Conservation (phyloP, 1,139 yeast species). For the Diutina neorugosa region DNA sequence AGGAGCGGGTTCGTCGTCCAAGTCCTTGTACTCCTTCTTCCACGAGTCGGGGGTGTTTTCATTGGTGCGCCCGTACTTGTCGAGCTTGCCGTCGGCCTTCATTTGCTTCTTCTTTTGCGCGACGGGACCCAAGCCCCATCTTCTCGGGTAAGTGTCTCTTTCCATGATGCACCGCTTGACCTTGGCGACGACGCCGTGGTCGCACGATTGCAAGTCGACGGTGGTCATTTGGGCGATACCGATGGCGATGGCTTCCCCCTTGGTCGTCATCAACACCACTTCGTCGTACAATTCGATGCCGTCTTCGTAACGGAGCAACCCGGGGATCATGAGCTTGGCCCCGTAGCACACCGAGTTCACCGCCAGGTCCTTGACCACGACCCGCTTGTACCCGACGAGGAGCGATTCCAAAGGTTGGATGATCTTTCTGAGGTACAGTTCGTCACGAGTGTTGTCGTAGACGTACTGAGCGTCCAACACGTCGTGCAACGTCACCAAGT, state of each 20-base stretch:
- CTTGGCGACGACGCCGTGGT: conserved; percentile 97
- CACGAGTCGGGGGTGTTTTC: conserved; percentile 90
- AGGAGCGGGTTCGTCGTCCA: conserved; percentile 53
- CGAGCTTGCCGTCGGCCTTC: conserved; percentile 95
- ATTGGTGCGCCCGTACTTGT: conserved; percentile 85
- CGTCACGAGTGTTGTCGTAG: conserved; percentile 95
- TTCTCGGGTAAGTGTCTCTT: conserved; percentile 97
- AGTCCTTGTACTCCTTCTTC: conserved; percentile 81
- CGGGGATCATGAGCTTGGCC: conserved; percentile 98
- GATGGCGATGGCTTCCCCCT: conserved; percentile 98
- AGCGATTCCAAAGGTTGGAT: conserved; percentile 93
- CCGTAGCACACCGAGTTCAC: conserved; percentile 98
- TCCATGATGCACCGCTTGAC: conserved; percentile 99
- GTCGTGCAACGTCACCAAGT: conserved; percentile 91
- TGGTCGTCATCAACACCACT: conserved; percentile 94
- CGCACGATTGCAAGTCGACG: conserved; percentile 91
- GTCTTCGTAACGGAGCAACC: conserved; percentile 92
- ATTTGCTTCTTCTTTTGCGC: conserved; percentile 97
- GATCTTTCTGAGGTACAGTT: conserved; percentile 84
- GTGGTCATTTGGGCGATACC: conserved; percentile 99
- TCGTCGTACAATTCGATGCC: conserved; percentile 97
- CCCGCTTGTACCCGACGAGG: conserved; percentile 88
- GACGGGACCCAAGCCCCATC: conserved; percentile 99
- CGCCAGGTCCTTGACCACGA: conserved; percentile 96
- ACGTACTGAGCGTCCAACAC: conserved; percentile 97